Evolutionary conservation across 176 grass and related monocot genomes (phyloP).

Genomic region (Oropetium thomaeum): DNA sequence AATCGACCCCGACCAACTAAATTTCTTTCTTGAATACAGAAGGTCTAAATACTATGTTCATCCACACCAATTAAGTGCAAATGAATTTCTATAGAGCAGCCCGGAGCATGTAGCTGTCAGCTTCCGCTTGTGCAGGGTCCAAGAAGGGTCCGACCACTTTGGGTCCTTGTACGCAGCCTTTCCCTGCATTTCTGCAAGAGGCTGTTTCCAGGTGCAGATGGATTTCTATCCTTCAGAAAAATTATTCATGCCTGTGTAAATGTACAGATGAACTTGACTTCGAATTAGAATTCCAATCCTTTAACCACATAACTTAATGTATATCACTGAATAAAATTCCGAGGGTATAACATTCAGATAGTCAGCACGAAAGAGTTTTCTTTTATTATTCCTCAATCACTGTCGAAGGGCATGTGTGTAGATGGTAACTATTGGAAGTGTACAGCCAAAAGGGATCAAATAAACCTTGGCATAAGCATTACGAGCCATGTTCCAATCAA

Average conservation of each 20-base stretch:
- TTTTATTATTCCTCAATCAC: background rate
- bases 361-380: too few relatives aligned
- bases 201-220: too few relatives aligned
- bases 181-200: too few relatives aligned
- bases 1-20: background rate
- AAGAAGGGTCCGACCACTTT: too few relatives aligned
- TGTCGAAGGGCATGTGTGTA: background rate
- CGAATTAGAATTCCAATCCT: background rate
- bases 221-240: background rate
- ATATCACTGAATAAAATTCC: too few relatives aligned
- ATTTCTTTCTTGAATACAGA: background rate
- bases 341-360: too few relatives aligned
- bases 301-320: too few relatives aligned
- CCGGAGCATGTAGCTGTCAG: too few relatives aligned
- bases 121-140: too few relatives aligned
- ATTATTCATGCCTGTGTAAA: background rate
- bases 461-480: slow-evolving; percentile 59
- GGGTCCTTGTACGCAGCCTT: too few relatives aligned
- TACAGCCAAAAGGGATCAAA: background rate
- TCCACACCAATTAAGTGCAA: background rate
- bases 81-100: background rate
- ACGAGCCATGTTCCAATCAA: slow-evolving; percentile 54
- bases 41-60: background rate
- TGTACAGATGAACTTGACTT: background rate
- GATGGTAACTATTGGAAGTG: background rate